Percentiles rank a stretch among this genome's conserved stretches.
Conservation (phyloP, 108 stramenopile genomes). For the Skeletonema grethae region DNA sequence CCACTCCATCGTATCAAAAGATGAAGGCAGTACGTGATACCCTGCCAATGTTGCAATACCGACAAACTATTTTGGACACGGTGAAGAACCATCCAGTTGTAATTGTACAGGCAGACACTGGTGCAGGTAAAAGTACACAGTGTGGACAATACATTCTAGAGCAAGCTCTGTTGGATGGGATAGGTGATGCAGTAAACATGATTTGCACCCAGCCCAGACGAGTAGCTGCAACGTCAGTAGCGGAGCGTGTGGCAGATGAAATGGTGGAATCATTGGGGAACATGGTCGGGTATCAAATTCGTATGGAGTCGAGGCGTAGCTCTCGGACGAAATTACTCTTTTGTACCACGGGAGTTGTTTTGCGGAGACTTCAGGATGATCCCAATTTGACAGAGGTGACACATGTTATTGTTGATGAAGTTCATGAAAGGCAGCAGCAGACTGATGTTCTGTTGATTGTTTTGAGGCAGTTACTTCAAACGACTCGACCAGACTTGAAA, state of each 20-base stretch:
- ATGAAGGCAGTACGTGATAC: constrained; percentile 46
- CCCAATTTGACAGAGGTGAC: constrained; percentile 74
- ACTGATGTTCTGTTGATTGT: constrained; percentile 91
- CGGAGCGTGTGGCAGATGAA: constrained; percentile 77
- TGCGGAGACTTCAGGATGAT: constrained; percentile 93
- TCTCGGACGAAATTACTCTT: constrained; percentile 84
- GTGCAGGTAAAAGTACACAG: constrained; percentile 74
- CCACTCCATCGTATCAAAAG: constrained; percentile 36
- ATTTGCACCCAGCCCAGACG: constrained; percentile 81
- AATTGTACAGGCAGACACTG: constrained; percentile 73
- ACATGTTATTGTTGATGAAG: constrained; percentile 96
- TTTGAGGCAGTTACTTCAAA: constrained; percentile 67
- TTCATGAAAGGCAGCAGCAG: constrained; percentile 89
- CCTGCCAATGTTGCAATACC: constrained; percentile 62
- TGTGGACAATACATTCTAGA: constrained; percentile 85
- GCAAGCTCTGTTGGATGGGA: constrained; percentile 54
- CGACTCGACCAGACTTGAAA: constrained; percentile 69
- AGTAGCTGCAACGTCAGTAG: constrained; percentile 77
- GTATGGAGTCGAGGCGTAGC: constrained; percentile 71
- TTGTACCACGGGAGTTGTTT: constrained; percentile 94
- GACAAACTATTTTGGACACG: constrained; percentile 50
- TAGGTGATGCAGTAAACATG: constrained; percentile 63
- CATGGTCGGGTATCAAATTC: constrained; percentile 92
- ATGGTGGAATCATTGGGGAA: constrained; percentile 65
- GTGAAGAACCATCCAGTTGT: constrained; percentile 56